Base-by-base conservation (phyloP, 78 protist species). In the Guillardia theta region DNA sequence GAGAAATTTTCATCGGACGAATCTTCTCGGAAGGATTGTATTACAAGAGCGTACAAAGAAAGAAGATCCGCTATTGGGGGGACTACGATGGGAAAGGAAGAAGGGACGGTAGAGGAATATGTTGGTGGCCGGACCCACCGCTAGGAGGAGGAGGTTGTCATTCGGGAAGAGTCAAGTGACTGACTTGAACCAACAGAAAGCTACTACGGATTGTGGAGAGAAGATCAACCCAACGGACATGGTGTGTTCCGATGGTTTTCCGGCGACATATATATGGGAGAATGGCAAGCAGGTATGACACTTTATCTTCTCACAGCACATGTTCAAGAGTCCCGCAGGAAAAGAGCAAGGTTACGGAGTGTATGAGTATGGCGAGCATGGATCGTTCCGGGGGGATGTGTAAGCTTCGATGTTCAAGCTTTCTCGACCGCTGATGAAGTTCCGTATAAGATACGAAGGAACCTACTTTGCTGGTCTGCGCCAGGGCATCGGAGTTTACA, bases 231-330 rank as follows among this genome's bases (percentile, higher is more conserved):
- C 5, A 70, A 70, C 36, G 83, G 83, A 2, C 83, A 70, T 43
- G 83, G 83, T 24, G 83, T 70, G 45, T 70, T 70, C 22, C 33
- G 83, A 70, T 70, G 83, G 83, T 70, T 22, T 24, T 36, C 83
- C 0, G 95, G 97, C 62, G 97, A 96, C 92, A n/a, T 10, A 10
- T 96, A 94, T 58, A 76, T 37, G 76, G 97, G 97, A 10, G 92
- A 93, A 1, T 94, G 96, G 96, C 15, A 2, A 33, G 64, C 10
- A 1, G 96, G 95, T n/a, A n/a, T n/a, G n/a, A n/a, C n/a, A n/a
- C n/a, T n/a, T n/a, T n/a, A n/a, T n/a, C n/a, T n/a, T n/a, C n/a
- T n/a, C n/a, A n/a, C n/a, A n/a, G n/a, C n/a, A n/a, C n/a, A n/a
- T n/a, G n/a, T n/a, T n/a, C n/a, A n/a, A n/a, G n/a, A n/a, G n/a